These are phyloP conservation scores for Naganishia vishniacii DNA, from an alignment of 768 basidiomycete species.

Conservation along the genomic window DNA sequence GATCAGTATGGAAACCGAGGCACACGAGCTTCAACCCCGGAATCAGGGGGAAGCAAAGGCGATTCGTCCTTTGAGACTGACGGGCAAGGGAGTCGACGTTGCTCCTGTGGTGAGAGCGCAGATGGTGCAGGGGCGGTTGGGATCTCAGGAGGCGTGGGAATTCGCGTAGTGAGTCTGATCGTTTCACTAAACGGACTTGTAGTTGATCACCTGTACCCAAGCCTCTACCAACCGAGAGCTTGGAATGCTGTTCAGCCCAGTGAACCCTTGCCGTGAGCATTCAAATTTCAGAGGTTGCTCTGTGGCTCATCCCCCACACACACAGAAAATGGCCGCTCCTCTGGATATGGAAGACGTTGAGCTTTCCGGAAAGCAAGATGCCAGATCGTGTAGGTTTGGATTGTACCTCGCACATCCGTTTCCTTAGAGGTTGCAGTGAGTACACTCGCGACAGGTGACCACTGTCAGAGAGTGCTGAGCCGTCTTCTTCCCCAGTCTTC, in stretches of 20 bases:
- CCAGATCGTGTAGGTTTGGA: slow-evolving; percentile 44
- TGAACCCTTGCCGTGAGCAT: slow-evolving; percentile 24
- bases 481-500: slow-evolving; percentile 32
- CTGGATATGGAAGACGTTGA: slow-evolving; percentile 39
- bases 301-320: neutral
- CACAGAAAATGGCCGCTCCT: slow-evolving; percentile 40
- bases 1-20: slow-evolving; percentile 11
- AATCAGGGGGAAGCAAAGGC: neutral
- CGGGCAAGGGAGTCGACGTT: slow-evolving; percentile 6
- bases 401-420: slow-evolving; percentile 43
- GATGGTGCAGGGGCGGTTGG: slow-evolving; percentile 31
- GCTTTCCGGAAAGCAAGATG: slow-evolving; percentile 42
- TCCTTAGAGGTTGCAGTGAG: slow-evolving; percentile 41
- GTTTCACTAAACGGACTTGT: no score
- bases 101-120: neutral
- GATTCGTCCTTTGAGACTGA: neutral
- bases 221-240: slow-evolving; percentile 24
- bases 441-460: neutral
- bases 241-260: slow-evolving; percentile 23
- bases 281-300: neutral
- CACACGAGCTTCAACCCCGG: slow-evolving; percentile 23
- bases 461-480: neutral
- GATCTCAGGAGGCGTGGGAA: slow-evolving; percentile 44
- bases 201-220: no score
- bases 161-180: slow-evolving; percentile 43